Evolutionary conservation across 2,329 filamentous ascomycete species (phyloP).

Genomic region (Clathrospora elynae): DNA sequence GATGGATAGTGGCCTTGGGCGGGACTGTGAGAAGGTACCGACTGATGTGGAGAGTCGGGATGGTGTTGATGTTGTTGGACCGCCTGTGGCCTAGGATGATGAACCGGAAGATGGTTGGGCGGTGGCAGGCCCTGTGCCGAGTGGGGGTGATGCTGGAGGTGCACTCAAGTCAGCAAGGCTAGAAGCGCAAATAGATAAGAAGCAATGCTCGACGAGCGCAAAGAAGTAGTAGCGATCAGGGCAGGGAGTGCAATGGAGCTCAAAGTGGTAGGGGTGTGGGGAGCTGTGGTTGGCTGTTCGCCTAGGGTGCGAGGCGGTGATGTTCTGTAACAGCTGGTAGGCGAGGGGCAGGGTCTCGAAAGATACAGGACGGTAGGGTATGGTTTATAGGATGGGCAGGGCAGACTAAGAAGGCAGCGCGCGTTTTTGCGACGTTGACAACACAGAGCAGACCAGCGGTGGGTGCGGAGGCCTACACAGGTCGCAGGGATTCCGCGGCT

Average conservation of each 20-base stretch:
- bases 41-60: constrained; percentile 65
- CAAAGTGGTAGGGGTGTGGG: constrained; percentile 26
- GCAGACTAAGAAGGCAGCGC: constrained; percentile 36
- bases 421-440: constrained; percentile 35
- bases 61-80: constrained; percentile 60
- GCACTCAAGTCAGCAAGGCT: constrained; percentile 39
- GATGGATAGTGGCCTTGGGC: constrained; percentile 68
- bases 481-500: constrained; percentile 43
- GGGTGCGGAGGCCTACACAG: constrained; percentile 34
- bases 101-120: constrained; percentile 62
- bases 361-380: constrained; percentile 40
- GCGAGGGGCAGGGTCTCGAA: constrained; percentile 45
- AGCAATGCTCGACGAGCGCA: constrained; percentile 12
- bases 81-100: constrained; percentile 73
- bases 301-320: constrained; percentile 28
- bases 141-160: constrained; percentile 73
- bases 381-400: constrained; percentile 44
- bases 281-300: constrained; percentile 30
- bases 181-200: constrained; percentile 22
- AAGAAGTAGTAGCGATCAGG: constrained; percentile 16
- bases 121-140: constrained; percentile 73
- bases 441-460: constrained; percentile 40
- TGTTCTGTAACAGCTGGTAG: constrained; percentile 33
- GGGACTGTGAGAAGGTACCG: constrained; percentile 63
- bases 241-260: constrained; percentile 23